These are phyloP conservation scores for Meyerozyma sp. DNA, from an alignment of 1,139 yeast species.

Conservation along the genomic window DNA sequence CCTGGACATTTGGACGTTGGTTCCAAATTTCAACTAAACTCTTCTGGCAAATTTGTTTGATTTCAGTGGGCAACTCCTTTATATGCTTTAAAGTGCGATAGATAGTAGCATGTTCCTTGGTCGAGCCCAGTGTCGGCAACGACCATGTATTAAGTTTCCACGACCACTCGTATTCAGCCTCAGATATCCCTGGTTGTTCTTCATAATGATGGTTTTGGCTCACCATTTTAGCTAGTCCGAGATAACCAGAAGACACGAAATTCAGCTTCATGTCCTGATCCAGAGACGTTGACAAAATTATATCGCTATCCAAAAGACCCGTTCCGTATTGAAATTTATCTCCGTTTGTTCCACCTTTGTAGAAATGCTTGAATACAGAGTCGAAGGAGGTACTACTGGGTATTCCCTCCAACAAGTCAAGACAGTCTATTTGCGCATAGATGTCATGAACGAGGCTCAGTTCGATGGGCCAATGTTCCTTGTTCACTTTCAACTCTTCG, in stretches of 20 bases:
- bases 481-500: not conserved
- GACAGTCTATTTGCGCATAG: not conserved
- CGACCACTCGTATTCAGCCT: slow-evolving; percentile 35
- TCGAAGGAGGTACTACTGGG: not conserved
- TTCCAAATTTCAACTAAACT: slow-evolving; percentile 15
- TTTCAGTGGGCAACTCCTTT: slow-evolving; percentile 22
- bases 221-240: slow-evolving; percentile 1
- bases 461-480: not conserved
- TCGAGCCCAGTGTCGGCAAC: slow-evolving; percentile 38
- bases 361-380: not conserved
- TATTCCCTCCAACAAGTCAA: not conserved
- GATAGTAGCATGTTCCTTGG: slow-evolving; percentile 34
- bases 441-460: not conserved
- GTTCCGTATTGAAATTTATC: not conserved
- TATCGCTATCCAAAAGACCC: not conserved
- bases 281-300: not conserved
- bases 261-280: not conserved
- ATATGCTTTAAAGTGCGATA: slow-evolving; percentile 44
- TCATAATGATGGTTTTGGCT: not conserved
- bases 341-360: not conserved
- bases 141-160: slow-evolving; percentile 79
- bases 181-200: not conserved
- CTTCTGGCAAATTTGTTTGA: slow-evolving; percentile 11
- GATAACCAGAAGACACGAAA: not conserved
- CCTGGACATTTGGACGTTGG: slow-evolving; percentile 13